Evolutionary conservation across 192 early-diverging fungal species (phyloP), one percentile per base, ranked within the genome.

Genomic region (Radiomyces spectabilis): DNA sequence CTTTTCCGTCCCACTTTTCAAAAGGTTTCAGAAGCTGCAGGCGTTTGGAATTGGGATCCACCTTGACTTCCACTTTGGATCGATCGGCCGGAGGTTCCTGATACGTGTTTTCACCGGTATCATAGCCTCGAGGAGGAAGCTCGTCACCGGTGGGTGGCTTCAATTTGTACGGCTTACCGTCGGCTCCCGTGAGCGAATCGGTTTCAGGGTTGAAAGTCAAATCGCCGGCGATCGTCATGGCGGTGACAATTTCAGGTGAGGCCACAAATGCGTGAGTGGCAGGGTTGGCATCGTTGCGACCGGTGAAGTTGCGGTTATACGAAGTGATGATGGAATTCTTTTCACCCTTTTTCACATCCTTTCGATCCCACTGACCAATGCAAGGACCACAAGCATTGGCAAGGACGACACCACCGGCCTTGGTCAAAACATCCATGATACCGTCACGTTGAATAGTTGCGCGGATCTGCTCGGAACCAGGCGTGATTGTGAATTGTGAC

Each of bases 221-320:
- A 69, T 86, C 84, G 63, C 95, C 95, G 53, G 92, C 87, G 58
- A 98, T 89, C 52, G 92, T 85, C 84, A 98, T 83, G 62, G 95
- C 95, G 51, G 95, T 97, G 68, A 95, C 93, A 31, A 70, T 70
- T 50, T 98, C 95, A 49, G 95, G 95, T 30, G 86, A 89, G 63
- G 95, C 85, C 41, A 98, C 93, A 61, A 98, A 98, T 59, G 88
- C 88, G 71, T 95, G 93, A 53, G 95, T 98, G 55, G 85, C 80
- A 37, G 95, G 93, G 87, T 95, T 95, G 66, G 88, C 91, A 73
- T 98, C 95, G 79, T 98, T 98, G 84, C 95, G 91, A 51, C 90
- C 95, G 45, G 93, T 95, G 73, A 98, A 98, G 87, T 98, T 98
- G 73, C 95, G 88, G 86, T 98, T 98, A 81, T 95, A 98, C 40